Base-by-base conservation (phyloP, 257 asterid genomes). In the Galeopsis tetrahit region DNA sequence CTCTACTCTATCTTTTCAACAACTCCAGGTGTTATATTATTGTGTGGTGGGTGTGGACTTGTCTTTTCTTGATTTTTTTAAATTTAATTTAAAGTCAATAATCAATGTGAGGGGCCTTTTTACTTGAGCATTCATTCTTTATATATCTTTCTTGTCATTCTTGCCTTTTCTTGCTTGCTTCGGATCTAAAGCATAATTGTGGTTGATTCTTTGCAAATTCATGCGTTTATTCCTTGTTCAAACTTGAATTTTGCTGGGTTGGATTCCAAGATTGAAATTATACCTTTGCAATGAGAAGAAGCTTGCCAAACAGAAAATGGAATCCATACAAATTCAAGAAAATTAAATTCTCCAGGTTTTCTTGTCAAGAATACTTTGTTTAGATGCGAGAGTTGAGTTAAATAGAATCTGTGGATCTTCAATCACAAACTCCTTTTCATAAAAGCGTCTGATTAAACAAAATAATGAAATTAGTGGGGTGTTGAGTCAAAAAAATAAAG, bases 81-180 rank as follows among this genome's bases (percentile, higher is more conserved):
- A 7, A 14, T 39, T 68, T 62, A 10, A 32, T 52, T 15, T 38
- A 39, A 56, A 66, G 81, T 74, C 77, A 71, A 70, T 58, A 66
- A 80, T 74, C 77, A 71, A 70, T 58, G 72, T 71, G 58, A 75
- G 70, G 28, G 66, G 77, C 56, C 44, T 43, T 64, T 71, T 78
- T 79, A 69, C 85, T 76, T 78, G 80, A 58, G 76, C 13, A 11
- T 42, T 63, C 60, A 21, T 35, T 77, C 49, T 66, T 68, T 74
- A 13, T 75, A 38, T 53, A 7, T 51, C 58, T 52, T 60, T 60
- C 44, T 39, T 35, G 48, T 75, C 62, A 74, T 79, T 81, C 85
- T 81, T 79, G 76, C 64, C 79, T 68, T 78, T 72, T 70, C 85
- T 76, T 80, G 83, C 2, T 52, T 68, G 83, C 2, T 52, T 68